phyloP scores from a whole-genome alignment of 2,329 filamentous ascomycete genomes.

The Fusarium sp. region DNA sequence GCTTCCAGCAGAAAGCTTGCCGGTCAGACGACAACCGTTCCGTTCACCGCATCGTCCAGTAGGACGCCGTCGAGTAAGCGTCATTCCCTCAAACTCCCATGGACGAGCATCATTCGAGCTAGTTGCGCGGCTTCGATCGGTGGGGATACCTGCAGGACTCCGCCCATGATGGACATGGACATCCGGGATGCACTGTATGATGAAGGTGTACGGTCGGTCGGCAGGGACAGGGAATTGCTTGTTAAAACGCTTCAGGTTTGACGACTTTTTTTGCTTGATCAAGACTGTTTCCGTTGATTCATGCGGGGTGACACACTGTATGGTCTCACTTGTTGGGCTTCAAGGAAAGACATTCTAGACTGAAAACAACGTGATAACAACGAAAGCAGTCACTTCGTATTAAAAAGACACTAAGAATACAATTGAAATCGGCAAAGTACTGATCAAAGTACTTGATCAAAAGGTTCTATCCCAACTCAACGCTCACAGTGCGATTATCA shows the following conservation, averaged over 20 bases:
- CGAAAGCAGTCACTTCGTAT: constrained; percentile 36
- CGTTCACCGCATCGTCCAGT: constrained; percentile 39
- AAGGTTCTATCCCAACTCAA: neutral
- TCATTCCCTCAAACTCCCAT: constrained; percentile 43
- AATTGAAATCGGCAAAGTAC: neutral
- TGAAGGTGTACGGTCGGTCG: neutral
- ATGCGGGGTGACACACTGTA: constrained; percentile 46
- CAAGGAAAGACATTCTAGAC: neutral
- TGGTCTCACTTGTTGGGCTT: neutral
- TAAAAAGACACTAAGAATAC: neutral
- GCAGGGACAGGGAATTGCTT: constrained; percentile 1
- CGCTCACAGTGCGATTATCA: neutral
- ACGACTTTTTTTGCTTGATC: constrained; percentile 5
- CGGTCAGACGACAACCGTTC: constrained; percentile 33
- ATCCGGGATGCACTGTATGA: constrained; percentile 14
- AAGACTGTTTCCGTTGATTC: constrained; percentile 41
- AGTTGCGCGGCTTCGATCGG: constrained; percentile 41
- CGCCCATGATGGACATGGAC: constrained; percentile 36
- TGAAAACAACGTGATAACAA: constrained; percentile 15
- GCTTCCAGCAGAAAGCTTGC: neutral
- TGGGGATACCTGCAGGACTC: constrained; percentile 42
- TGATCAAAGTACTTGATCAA: neutral
- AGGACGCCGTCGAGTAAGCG: constrained; percentile 45
- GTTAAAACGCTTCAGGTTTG: neutral
- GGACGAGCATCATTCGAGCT: constrained; percentile 30